phyloP scores from a whole-genome alignment of 2,329 filamentous ascomycete genomes.

The Alternaria consortialis region DNA sequence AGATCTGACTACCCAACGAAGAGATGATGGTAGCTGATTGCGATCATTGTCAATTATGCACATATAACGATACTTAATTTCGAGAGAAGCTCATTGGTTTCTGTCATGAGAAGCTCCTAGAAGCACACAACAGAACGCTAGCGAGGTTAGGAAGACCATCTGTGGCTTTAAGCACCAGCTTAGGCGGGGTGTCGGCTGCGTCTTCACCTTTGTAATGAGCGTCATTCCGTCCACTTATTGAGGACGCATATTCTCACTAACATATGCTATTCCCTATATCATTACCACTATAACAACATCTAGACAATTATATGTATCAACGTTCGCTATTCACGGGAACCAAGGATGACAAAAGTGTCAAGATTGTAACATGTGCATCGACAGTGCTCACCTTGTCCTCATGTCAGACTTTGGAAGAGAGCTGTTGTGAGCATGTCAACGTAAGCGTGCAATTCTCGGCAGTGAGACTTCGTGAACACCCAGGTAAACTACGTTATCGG shows the following conservation, averaged over 20 bases:
- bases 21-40: background rate
- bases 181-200: background rate
- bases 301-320: too few relatives aligned
- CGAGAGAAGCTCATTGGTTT: background rate
- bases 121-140: background rate
- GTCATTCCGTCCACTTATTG: background rate
- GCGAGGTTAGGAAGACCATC: background rate
- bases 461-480: background rate
- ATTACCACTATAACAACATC: background rate
- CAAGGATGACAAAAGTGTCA: background rate
- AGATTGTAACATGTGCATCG: background rate
- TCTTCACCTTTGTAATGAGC: background rate
- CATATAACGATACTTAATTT: background rate
- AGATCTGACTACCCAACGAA: background rate
- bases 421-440: background rate
- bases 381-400: background rate
- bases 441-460: background rate
- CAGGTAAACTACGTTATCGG: background rate
- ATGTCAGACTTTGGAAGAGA: background rate
- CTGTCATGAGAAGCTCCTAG: background rate
- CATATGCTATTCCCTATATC: background rate
- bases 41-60: background rate
- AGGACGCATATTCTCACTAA: background rate
- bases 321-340: background rate
- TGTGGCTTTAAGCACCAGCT: rapidly evolving